Base-by-base conservation (phyloP, 2,329 filamentous ascomycete species). In the Cephalotrichum gorgonifer region DNA sequence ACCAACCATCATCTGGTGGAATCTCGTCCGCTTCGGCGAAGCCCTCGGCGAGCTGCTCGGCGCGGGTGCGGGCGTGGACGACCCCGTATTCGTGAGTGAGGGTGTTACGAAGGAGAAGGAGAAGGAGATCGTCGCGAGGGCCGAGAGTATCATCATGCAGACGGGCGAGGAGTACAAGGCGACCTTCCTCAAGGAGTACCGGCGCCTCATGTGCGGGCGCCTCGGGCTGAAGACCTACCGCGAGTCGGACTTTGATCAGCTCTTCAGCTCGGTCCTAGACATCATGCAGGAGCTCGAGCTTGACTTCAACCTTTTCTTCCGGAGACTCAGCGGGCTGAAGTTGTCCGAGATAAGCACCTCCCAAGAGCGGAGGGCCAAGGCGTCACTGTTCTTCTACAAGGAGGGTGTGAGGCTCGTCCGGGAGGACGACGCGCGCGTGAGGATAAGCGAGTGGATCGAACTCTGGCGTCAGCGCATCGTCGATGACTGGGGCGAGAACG, bases 1-100 rank as follows among this genome's bases (percentile, higher is more conserved):
- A 62, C 90, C 93, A 0, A 90, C 84, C 41, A 86, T 98, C 50
- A 93, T 98, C 60, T 98, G 93, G 93, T 98, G 93, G 93, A 97
- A 97, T 59, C 74, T 97, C 0, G 88, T 96, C 1, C 82, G 93
- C 2, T 76, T 98, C 0, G 93, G 89, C 50, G 93, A 98, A 67
- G 79, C 86, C 0, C 63, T 98, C 0, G 93, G 88, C 20, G 93
- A 97, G 65, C 73, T 95, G 2, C 80, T 98, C 50, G 93, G 91
- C 17, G 79, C 85, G 0, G 91, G 86, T 0, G 66, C 74, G 1
- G 69, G 73, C 33, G 82, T 91, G 28, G 90, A 98, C 58, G 77
- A 84, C 11, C 65, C 78, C 2, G 70, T 70, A 2, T 96, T 95
- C 57, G 67, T 86, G 5, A 72, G 78, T 8, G 76, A 88, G 14